Evolutionary conservation across 345 rosid species (phyloP).

Genomic region (Populus deltoides): DNA sequence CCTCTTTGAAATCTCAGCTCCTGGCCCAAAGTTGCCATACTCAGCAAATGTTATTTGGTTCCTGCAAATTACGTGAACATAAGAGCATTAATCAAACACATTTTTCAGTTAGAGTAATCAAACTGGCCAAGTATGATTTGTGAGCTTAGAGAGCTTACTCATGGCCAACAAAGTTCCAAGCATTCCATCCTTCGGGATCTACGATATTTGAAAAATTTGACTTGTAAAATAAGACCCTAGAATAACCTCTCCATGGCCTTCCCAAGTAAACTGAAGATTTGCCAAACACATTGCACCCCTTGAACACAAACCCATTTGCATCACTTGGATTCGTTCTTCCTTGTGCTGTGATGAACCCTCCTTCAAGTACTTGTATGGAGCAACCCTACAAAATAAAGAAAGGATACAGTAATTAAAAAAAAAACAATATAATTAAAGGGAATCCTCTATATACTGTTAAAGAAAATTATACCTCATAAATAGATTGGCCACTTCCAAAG

Average conservation of each 20-base stretch:
- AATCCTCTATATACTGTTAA: background rate
- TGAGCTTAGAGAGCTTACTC: slow-evolving; percentile 29
- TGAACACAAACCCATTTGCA: slow-evolving; percentile 55
- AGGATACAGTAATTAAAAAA: background rate
- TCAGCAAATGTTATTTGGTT: slow-evolving; percentile 36
- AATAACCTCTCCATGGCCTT: slow-evolving; percentile 54
- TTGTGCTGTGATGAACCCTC: slow-evolving; percentile 62
- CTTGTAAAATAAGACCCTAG: slow-evolving; percentile 50
- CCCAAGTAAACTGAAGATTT: slow-evolving; percentile 39
- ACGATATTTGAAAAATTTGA: slow-evolving; percentile 31
- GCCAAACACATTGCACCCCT: slow-evolving; percentile 42
- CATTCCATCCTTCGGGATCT: slow-evolving; percentile 43
- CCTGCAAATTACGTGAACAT: slow-evolving; percentile 25
- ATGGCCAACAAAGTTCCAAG: slow-evolving; percentile 35
- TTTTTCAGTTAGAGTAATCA: no score
- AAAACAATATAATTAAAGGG: no score
- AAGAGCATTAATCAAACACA: background rate
- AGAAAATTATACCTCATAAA: slow-evolving; percentile 54
- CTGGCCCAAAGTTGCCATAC: slow-evolving; percentile 39
- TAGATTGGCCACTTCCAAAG: slow-evolving; percentile 70
- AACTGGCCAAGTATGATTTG: background rate
- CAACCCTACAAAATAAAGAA: slow-evolving; percentile 34
- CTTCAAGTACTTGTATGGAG: slow-evolving; percentile 45
- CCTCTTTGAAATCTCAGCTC: slow-evolving; percentile 35
- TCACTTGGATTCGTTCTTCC: slow-evolving; percentile 40